Percentiles rank a stretch among this genome's conserved stretches.
Evolutionary conservation across 1,139 yeast genomes (phyloP).

Genomic region (Yamadazyma sp.): DNA sequence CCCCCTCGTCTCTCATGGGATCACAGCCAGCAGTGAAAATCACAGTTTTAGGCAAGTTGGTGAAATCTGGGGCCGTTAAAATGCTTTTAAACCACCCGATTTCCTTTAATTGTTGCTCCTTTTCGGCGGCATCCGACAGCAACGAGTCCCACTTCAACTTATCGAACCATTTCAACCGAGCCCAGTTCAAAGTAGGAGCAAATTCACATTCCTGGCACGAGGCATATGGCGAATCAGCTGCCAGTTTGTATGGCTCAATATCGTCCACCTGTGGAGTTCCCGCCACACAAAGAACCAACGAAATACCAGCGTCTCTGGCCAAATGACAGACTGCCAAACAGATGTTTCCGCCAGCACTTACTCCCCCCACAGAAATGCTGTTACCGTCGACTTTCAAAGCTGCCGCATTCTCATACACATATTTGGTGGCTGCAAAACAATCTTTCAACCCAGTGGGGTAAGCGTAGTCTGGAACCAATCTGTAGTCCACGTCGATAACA

Average conservation of each 20-base stretch:
- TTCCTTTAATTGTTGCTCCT: constrained; percentile 39
- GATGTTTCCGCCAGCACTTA: constrained; percentile 50
- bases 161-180: constrained; percentile 27
- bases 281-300: constrained; percentile 24
- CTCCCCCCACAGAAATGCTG: constrained; percentile 45
- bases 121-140: constrained; percentile 38
- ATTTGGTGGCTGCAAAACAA: constrained; percentile 32
- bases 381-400: constrained; percentile 27
- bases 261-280: constrained; percentile 34
- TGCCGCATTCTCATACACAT: constrained; percentile 19
- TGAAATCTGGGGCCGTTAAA: constrained; percentile 46
- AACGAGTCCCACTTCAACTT: constrained; percentile 21
- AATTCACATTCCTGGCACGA: constrained; percentile 43
- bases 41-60: constrained; percentile 39
- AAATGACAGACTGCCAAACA: constrained; percentile 43
- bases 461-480: constrained; percentile 50
- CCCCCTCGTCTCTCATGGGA: constrained; percentile 47
- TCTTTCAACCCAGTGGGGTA: constrained; percentile 50
- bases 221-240: constrained; percentile 24
- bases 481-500: constrained; percentile 41
- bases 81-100: constrained; percentile 34
- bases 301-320: constrained; percentile 17
- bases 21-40: constrained; percentile 48
- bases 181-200: constrained; percentile 35
- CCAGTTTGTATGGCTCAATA: constrained; percentile 35